Conservation (phyloP, 2,329 filamentous ascomycete genomes). For the Tolypocladium guangdongense region DNA sequence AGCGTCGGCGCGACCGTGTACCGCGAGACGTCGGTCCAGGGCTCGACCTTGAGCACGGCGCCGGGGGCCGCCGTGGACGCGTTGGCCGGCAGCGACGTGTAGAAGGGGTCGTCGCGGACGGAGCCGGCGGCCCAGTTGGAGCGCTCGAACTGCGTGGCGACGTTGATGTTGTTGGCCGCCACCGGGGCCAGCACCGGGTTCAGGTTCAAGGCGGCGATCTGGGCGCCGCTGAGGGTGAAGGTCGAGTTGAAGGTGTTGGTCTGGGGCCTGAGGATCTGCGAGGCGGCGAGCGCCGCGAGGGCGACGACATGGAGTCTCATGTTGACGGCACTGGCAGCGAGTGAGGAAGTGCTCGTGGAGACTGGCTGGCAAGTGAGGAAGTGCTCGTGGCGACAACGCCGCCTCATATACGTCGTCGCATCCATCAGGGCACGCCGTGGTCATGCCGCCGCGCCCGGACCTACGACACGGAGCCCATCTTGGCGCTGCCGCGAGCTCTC, state of each 20-base stretch:
- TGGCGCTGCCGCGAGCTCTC: no score
- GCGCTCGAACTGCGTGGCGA: slow-evolving; percentile 15
- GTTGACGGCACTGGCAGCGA: neutral
- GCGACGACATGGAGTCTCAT: neutral
- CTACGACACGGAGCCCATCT: no score
- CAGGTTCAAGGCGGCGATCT: slow-evolving; percentile 14
- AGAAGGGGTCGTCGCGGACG: slow-evolving; percentile 26
- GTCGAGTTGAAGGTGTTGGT: slow-evolving; percentile 16
- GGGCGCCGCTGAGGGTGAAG: slow-evolving; percentile 13
- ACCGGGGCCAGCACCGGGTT: no score
- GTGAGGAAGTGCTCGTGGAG: no score
- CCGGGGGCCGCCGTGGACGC: slow-evolving; percentile 17
- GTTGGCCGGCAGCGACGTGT: slow-evolving; percentile 16
- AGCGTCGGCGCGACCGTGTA: slow-evolving; percentile 30
- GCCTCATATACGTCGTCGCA: no score
- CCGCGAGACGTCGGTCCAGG: slow-evolving; percentile 21
- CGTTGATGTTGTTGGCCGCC: slow-evolving; percentile 10
- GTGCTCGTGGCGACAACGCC: neutral
- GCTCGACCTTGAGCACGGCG: slow-evolving; percentile 27
- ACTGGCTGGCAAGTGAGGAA: no score
- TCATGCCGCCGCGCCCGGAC: no score
- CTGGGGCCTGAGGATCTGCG: slow-evolving; percentile 2
- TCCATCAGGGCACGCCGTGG: no score
- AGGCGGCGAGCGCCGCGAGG: neutral
- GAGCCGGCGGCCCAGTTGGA: slow-evolving; percentile 21